Conservation (phyloP, 73 alveolate species). For the Paramecium tetraurelia region DNA sequence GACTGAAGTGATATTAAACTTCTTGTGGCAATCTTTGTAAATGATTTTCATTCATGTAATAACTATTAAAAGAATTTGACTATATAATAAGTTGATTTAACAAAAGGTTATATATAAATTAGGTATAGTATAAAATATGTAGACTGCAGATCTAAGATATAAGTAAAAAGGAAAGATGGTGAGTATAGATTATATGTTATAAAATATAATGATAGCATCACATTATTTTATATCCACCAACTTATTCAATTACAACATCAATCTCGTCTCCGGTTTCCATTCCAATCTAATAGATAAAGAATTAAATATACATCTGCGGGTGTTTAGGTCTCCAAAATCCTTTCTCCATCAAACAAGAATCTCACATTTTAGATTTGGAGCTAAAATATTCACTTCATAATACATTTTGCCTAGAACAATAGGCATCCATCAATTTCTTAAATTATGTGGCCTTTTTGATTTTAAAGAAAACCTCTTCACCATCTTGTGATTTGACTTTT, state of each 20-base stretch:
- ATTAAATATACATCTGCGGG: neutral
- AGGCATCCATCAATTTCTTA: slow-evolving; percentile 3
- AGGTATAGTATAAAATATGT: neutral
- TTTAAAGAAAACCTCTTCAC: neutral
- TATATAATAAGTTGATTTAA: too few species aligned
- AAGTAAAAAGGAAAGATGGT: neutral
- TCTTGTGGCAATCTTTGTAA: too few species aligned
- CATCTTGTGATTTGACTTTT: neutral
- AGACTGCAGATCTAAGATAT: neutral
- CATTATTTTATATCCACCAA: neutral
- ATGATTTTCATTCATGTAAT: too few species aligned
- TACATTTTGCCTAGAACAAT: slow-evolving; percentile 6
- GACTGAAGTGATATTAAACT: too few species aligned
- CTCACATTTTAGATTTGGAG: neutral
- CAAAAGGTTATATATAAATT: neutral
- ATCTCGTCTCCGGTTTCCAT: slow-evolving; percentile 28
- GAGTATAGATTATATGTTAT: neutral
- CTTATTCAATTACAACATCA: slow-evolving; percentile 9
- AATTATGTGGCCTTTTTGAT: neutral
- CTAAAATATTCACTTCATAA: neutral
- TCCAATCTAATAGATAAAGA: neutral
- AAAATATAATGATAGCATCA: neutral
- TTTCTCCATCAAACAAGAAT: neutral
- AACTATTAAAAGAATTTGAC: too few species aligned
- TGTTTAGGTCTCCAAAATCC: neutral